Evolutionary conservation across 257 asterid genomes (phyloP).

Genomic region (Nicotiana otophora): DNA sequence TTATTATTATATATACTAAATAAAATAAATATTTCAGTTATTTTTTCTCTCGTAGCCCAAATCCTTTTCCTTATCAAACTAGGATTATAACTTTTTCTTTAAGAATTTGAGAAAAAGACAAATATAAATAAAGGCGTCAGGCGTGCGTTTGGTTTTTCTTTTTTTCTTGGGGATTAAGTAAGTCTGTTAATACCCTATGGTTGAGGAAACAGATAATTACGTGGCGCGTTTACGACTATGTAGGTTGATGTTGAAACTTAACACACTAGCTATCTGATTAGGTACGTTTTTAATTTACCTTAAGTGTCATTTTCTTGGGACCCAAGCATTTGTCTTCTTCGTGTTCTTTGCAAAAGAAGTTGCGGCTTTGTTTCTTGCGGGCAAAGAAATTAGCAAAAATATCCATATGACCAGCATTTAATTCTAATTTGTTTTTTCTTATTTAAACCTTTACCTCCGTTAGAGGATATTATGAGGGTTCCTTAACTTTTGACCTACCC

Average conservation of each 20-base stretch:
- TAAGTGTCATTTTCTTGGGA: neutral
- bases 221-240: neutral
- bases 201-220: neutral
- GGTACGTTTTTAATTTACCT: neutral
- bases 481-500: no score
- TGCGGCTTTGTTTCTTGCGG: neutral
- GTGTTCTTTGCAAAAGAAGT: neutral
- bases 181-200: neutral
- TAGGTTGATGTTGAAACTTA: neutral
- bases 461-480: no score
- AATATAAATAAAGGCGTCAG: neutral
- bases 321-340: neutral
- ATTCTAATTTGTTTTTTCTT: no score
- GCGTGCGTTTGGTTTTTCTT: neutral
- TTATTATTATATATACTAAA: neutral
- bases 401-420: no score
- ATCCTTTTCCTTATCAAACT: neutral
- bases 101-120: neutral
- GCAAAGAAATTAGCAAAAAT: neutral
- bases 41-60: neutral
- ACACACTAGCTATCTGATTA: neutral
- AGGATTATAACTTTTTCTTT: neutral
- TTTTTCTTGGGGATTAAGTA: neutral
- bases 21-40: neutral
- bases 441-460: no score